Evolutionary conservation across 192 early-diverging fungal genomes (phyloP).

Genomic region (Entomortierella chlamydospora): DNA sequence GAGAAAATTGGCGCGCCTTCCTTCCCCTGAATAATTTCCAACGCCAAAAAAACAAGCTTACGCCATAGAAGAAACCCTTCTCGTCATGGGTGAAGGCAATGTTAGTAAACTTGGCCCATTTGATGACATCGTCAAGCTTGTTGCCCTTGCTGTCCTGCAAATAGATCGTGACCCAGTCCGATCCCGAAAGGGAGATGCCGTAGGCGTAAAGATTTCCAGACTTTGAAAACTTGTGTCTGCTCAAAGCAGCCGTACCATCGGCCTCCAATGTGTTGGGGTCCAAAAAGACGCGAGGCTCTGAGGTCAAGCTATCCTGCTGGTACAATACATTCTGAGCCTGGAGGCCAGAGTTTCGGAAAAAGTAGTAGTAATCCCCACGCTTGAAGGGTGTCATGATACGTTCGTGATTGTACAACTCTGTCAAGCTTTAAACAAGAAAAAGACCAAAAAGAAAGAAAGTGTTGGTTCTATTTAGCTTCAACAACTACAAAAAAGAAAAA

Average conservation of each 20-base stretch:
- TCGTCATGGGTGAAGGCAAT: conserved; percentile 75
- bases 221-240: conserved; percentile 65
- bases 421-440: conserved; percentile 53
- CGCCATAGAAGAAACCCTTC: conserved; percentile 75
- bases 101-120: conserved; percentile 70
- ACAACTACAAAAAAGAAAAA: not conserved
- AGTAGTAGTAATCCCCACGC: conserved; percentile 72
- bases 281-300: conserved; percentile 59
- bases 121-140: conserved; percentile 53
- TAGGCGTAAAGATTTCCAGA: conserved; percentile 69
- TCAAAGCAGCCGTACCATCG: conserved; percentile 69
- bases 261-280: conserved; percentile 67
- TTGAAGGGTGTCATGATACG: conserved; percentile 63
- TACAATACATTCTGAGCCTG: conserved; percentile 72
- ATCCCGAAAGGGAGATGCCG: conserved; percentile 66
- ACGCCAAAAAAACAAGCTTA: conserved; percentile 11
- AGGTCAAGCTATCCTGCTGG: conserved; percentile 59
- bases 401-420: conserved; percentile 69
- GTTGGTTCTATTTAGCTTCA: not conserved
- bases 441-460: not conserved
- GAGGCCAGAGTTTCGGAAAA: conserved; percentile 70
- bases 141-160: conserved; percentile 50
- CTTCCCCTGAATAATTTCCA: too few relatives aligned
- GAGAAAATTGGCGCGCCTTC: too few relatives aligned
- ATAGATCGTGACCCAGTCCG: conserved; percentile 76